These are phyloP conservation scores for Debaryomyces sp. DNA, from an alignment of 1,139 yeast genomes.

Conservation along the genomic window DNA sequence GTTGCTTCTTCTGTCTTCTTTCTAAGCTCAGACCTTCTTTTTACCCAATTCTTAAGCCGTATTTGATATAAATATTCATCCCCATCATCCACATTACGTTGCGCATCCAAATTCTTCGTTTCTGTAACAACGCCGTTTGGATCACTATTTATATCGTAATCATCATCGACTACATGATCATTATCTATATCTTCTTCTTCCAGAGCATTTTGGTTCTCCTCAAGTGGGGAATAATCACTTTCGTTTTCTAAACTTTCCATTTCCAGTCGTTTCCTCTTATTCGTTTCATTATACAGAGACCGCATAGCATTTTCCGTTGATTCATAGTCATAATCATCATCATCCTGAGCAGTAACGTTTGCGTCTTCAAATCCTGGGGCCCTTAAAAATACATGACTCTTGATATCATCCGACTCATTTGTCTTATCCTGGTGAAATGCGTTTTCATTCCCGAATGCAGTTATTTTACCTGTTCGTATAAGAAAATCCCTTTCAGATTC, in stretches of 20 bases:
- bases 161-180: conserved; percentile 3
- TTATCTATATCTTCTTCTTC: conserved; percentile 23
- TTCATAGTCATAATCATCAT: conserved; percentile 18
- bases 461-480: conserved; percentile 86
- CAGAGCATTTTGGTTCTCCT: conserved; percentile 6
- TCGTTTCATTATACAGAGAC: not conserved
- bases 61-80: conserved; percentile 63
- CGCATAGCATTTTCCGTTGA: conserved; percentile 7
- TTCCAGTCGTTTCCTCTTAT: conserved; percentile 8
- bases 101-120: conserved; percentile 16
- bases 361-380: conserved; percentile 39
- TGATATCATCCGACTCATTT: conserved; percentile 15
- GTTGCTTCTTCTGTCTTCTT: not conserved
- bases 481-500: conserved; percentile 81
- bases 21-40: conserved; percentile 43
- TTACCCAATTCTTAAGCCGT: conserved; percentile 63
- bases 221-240: not conserved
- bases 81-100: conserved; percentile 75
- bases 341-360: conserved; percentile 8
- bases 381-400: conserved; percentile 37
- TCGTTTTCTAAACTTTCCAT: not conserved
- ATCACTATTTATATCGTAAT: conserved; percentile 7
- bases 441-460: conserved; percentile 83
- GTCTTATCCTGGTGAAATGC: conserved; percentile 46
- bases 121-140: conserved; percentile 21